Evolutionary conservation across 768 basidiomycete genomes (phyloP).

Genomic region (Tricholoma matsutake): DNA sequence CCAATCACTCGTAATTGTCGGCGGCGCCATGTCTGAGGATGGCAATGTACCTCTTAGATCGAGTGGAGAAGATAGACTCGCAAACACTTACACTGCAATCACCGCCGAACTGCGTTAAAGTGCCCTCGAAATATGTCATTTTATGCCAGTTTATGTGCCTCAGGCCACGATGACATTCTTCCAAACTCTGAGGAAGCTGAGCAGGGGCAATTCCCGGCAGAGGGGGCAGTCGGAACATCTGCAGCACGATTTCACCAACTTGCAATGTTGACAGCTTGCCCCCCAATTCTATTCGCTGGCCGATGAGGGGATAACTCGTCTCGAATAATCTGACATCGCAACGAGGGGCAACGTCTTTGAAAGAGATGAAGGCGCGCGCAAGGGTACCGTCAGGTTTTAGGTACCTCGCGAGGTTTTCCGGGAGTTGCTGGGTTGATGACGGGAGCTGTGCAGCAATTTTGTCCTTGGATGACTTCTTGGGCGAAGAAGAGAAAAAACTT

Average conservation of each 20-base stretch:
- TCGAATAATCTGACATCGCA: constrained; percentile 88
- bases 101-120: constrained; percentile 89
- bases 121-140: constrained; percentile 89
- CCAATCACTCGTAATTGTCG: constrained; percentile 84
- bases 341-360: constrained; percentile 79
- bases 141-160: constrained; percentile 93
- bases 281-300: constrained; percentile 60
- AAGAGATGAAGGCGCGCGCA: constrained; percentile 82
- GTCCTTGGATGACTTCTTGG: constrained; percentile 60
- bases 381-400: constrained; percentile 85
- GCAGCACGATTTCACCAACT: constrained; percentile 85
- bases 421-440: constrained; percentile 44
- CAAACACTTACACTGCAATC: constrained; percentile 74
- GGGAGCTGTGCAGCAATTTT: constrained; percentile 37
- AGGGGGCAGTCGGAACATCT: constrained; percentile 87
- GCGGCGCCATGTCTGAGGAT: constrained; percentile 70
- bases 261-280: constrained; percentile 61
- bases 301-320: constrained; percentile 77
- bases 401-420: constrained; percentile 79
- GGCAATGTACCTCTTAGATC: constrained; percentile 1
- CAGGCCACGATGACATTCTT: constrained; percentile 87
- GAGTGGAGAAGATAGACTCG: not conserved
- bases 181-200: constrained; percentile 86
- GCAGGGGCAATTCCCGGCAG: constrained; percentile 77
- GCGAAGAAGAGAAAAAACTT: constrained; percentile 72